These are phyloP conservation scores for Leavenworthia alabamica DNA, from an alignment of 345 rosid species.

Conservation along the genomic window DNA sequence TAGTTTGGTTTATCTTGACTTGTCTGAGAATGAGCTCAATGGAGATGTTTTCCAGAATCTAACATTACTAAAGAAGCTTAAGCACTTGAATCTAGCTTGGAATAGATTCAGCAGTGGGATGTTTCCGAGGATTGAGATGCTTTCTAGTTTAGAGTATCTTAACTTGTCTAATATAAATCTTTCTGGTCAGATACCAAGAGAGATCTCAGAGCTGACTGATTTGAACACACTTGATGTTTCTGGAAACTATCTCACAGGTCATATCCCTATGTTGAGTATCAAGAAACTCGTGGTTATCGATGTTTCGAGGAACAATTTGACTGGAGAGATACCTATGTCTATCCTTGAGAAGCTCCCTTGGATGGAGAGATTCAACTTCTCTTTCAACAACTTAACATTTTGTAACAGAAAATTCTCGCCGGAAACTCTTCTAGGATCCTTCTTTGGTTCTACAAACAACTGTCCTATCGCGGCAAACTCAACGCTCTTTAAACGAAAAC, in stretches of 20 bases:
- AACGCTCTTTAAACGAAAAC: constrained; percentile 41
- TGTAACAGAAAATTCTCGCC: constrained; percentile 49
- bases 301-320: constrained; percentile 71
- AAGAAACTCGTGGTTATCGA: constrained; percentile 54
- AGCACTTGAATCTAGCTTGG: constrained; percentile 67
- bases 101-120: constrained; percentile 57
- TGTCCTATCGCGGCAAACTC: constrained; percentile 94
- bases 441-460: constrained; percentile 56
- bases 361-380: constrained; percentile 79
- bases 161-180: constrained; percentile 71
- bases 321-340: constrained; percentile 63
- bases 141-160: constrained; percentile 53
- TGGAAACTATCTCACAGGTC: constrained; percentile 57
- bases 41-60: constrained; percentile 57
- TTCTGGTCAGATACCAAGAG: constrained; percentile 55
- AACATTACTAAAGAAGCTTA: constrained; percentile 49
- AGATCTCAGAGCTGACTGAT: constrained; percentile 41
- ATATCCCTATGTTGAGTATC: constrained; percentile 41
- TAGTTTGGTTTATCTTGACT: constrained; percentile 60
- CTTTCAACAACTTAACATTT: constrained; percentile 78
- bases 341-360: constrained; percentile 46
- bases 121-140: constrained; percentile 48
- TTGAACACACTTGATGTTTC: constrained; percentile 73
- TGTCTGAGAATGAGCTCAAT: constrained; percentile 77
- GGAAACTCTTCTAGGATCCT: constrained; percentile 41